Conservation (phyloP, 2,329 filamentous ascomycete species). For the Graphilbum sp. region DNA sequence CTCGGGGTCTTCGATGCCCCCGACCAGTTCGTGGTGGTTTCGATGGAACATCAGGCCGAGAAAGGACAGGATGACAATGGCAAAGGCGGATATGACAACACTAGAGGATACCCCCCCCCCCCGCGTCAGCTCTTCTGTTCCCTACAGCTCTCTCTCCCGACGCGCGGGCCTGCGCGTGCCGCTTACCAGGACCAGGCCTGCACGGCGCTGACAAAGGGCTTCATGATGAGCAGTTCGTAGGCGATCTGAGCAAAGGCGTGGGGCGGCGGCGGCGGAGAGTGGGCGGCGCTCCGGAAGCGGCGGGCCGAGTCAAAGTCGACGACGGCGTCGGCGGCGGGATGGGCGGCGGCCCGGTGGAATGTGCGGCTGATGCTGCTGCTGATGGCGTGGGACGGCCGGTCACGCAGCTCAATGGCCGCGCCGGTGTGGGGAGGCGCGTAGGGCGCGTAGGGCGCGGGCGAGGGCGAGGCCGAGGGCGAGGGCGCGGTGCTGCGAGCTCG, state of each 20-base stretch:
- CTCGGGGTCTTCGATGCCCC: slow-evolving; percentile 52
- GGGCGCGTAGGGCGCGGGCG: neutral
- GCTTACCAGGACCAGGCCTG: slow-evolving; percentile 91
- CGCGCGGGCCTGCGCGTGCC: too few species aligned
- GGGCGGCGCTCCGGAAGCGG: neutral
- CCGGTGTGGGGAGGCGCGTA: neutral
- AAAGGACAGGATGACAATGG: slow-evolving; percentile 47
- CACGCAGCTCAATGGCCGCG: slow-evolving; percentile 9
- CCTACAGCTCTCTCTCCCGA: too few species aligned
- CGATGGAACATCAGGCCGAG: slow-evolving; percentile 58
- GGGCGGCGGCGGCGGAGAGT: slow-evolving; percentile 1
- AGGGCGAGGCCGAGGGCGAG: neutral
- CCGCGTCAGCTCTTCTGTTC: too few species aligned
- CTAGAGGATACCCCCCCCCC: too few species aligned
- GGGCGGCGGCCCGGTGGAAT: slow-evolving; percentile 1
- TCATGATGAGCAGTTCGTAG: slow-evolving; percentile 45
- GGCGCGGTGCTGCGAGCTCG: neutral
- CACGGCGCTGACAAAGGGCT: slow-evolving; percentile 80
- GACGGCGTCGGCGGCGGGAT: slow-evolving; percentile 1
- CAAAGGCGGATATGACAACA: slow-evolving; percentile 52
- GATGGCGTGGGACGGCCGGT: slow-evolving; percentile 7
- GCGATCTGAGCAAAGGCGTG: neutral
- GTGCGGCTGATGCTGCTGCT: slow-evolving; percentile 9
- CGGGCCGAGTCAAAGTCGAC: neutral
- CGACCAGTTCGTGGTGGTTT: slow-evolving; percentile 72